A percentile compares a stretch with the other conserved stretches of the same genome.
phyloP scores from a whole-genome alignment of 2,329 filamentous ascomycete species.

The Elsinoe arachidis region DNA sequence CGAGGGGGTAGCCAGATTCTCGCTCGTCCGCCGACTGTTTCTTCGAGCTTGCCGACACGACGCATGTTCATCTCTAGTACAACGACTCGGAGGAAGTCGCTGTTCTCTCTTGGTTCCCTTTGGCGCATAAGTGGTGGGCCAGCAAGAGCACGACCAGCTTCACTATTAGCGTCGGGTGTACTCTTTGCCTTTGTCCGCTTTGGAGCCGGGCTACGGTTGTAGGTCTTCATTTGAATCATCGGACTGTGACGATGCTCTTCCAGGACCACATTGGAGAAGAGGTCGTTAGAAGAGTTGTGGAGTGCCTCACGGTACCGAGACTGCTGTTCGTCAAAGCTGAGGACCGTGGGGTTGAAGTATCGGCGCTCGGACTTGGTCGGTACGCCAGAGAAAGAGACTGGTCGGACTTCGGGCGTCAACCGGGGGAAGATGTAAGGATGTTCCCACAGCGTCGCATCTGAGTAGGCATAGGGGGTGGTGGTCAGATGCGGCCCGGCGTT shows the following conservation, averaged over 20 bases:
- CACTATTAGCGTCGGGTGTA: constrained; percentile 26
- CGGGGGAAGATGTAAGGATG: constrained; percentile 50
- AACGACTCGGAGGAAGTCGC: constrained; percentile 54
- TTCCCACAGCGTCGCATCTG: constrained; percentile 52
- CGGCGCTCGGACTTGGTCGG: constrained; percentile 50
- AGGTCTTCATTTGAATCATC: constrained; percentile 57
- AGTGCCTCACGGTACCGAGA: constrained; percentile 29
- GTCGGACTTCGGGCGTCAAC: constrained; percentile 53
- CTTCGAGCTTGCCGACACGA: constrained; percentile 52
- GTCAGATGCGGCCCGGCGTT: constrained; percentile 17
- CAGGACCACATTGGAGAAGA: neutral
- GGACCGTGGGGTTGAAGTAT: constrained; percentile 50
- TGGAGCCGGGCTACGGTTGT: constrained; percentile 30
- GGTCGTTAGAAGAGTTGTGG: constrained; percentile 23
- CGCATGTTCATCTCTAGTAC: constrained; percentile 63
- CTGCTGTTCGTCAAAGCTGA: constrained; percentile 30
- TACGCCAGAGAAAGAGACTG: constrained; percentile 44
- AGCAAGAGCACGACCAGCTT: constrained; percentile 35
- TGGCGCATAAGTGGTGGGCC: constrained; percentile 37
- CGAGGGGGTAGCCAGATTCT: constrained; percentile 54
- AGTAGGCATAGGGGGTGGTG: constrained; percentile 39
- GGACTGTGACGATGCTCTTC: constrained; percentile 34
- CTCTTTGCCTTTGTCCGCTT: constrained; percentile 19
- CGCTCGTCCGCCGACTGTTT: constrained; percentile 46
- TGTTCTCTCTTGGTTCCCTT: constrained; percentile 56